Percentiles rank a stretch among this genome's conserved stretches.
Evolutionary conservation across 345 rosid genomes (phyloP).

Genomic region (Camelina sativa): DNA sequence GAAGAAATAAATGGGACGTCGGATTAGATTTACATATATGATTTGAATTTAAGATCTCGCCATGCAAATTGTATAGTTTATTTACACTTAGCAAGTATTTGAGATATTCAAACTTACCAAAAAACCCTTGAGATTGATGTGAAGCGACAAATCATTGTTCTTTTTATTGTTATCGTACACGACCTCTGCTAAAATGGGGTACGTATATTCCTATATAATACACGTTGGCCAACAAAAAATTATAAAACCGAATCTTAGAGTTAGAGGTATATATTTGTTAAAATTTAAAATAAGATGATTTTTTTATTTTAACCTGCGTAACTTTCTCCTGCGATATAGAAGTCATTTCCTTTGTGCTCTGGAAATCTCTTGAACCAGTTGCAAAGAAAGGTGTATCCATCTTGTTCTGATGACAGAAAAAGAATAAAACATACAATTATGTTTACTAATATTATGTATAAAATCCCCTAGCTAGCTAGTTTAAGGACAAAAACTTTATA

Average conservation of each 20-base stretch:
- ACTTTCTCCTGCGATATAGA: conserved; percentile 97
- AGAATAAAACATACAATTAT: conserved; percentile 20
- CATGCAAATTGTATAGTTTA: neutral
- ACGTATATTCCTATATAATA: conserved; percentile 70
- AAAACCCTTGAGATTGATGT: conserved; percentile 76
- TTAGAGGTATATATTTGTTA: neutral
- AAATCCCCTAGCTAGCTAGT: too few species aligned
- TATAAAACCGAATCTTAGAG: too few species aligned
- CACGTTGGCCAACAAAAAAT: neutral
- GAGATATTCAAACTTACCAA: conserved; percentile 57
- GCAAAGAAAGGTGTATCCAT: conserved; percentile 73
- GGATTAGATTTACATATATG: too few species aligned
- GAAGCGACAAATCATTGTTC: conserved; percentile 58
- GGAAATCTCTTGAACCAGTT: conserved; percentile 83
- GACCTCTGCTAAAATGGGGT: conserved; percentile 76
- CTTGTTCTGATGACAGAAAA: conserved; percentile 58
- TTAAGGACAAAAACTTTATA: neutral
- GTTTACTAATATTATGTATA: neutral
- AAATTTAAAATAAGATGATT: neutral
- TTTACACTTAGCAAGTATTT: neutral
- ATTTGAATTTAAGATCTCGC: too few species aligned
- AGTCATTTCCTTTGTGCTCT: conserved; percentile 49
- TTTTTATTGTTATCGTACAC: conserved; percentile 57
- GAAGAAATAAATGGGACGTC: too few species aligned
- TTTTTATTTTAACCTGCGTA: conserved; percentile 69